Evolutionary conservation across 768 basidiomycete species (phyloP).

Genomic region (Boletus rubroflammeus): DNA sequence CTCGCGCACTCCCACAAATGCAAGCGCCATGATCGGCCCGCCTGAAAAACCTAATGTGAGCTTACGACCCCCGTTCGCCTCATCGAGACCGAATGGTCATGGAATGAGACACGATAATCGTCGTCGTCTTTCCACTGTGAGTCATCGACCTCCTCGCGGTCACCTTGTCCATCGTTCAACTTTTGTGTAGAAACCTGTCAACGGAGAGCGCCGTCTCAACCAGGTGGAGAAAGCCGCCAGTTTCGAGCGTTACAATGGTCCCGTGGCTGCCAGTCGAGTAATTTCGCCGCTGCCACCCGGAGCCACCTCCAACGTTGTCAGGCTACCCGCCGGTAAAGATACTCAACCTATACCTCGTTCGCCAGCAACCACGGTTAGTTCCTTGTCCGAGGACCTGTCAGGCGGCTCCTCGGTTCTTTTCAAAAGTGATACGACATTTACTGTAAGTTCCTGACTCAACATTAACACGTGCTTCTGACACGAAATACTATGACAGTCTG

Average conservation of each 20-base stretch:
- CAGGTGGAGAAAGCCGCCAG: background rate
- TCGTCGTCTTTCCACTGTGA: background rate
- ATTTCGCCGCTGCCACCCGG: slow-evolving; percentile 7
- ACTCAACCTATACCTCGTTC: slow-evolving; percentile 5
- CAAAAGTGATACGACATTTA: slow-evolving; percentile 20
- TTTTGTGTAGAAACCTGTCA: slow-evolving; percentile 2
- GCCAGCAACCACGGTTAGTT: slow-evolving; percentile 8
- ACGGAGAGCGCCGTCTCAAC: background rate
- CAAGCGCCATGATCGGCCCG: background rate
- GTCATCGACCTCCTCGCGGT: background rate
- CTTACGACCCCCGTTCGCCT: slow-evolving; percentile 12
- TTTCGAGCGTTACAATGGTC: slow-evolving; percentile 8
- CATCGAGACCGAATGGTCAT: background rate
- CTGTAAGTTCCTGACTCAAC: slow-evolving; percentile 5
- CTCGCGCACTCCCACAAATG: background rate
- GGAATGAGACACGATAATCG: background rate
- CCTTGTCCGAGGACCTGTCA: slow-evolving; percentile 19
- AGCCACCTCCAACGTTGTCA: slow-evolving; percentile 4
- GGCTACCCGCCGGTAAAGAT: background rate
- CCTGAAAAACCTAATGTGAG: background rate
- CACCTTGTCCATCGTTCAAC: background rate
- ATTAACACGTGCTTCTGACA: background rate
- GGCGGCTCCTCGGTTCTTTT: slow-evolving; percentile 4
- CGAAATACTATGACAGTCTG: slow-evolving; percentile 9
- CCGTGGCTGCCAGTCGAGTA: background rate